A percentile compares a stretch with the other conserved stretches of the same genome.
These are phyloP conservation scores for Penicillium simplicissimum DNA, from an alignment of 495 filamentous ascomycete species.

Conservation along the genomic window DNA sequence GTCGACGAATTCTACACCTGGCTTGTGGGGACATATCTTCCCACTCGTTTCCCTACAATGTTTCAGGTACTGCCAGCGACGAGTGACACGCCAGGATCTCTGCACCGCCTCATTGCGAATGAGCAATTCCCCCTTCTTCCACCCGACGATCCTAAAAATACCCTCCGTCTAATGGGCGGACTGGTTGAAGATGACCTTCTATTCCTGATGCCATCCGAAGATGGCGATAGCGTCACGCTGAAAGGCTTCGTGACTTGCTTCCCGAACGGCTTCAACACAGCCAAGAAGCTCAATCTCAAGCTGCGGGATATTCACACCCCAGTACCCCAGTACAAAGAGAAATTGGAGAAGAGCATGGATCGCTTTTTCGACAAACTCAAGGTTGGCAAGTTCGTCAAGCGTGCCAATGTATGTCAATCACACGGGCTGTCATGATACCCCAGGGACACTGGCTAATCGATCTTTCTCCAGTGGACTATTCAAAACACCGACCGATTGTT, in stretches of 20 bases:
- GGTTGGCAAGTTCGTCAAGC: conserved; percentile 33
- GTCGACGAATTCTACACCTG: conserved; percentile 69
- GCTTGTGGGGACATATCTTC: conserved; percentile 61
- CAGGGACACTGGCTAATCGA: neutral
- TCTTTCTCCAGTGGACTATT: conserved; percentile 12
- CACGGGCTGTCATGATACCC: no score
- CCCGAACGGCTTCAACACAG: conserved; percentile 66
- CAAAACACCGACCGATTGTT: conserved; percentile 15
- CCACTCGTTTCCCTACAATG: conserved; percentile 60
- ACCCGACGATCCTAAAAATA: conserved; percentile 2
- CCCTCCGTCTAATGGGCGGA: conserved; percentile 53
- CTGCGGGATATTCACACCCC: conserved; percentile 67
- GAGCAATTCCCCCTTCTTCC: conserved; percentile 14
- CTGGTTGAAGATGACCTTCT: conserved; percentile 74
- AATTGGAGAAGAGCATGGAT: conserved; percentile 72
- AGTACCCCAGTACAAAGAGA: conserved; percentile 64
- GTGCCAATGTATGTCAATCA: conserved; percentile 50
- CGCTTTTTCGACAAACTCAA: conserved; percentile 57
- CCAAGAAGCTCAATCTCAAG: conserved; percentile 59
- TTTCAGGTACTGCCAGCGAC: conserved; percentile 40
- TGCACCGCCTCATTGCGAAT: conserved; percentile 10
- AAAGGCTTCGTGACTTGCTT: conserved; percentile 68
- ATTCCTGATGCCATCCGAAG: conserved; percentile 55
- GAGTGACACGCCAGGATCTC: neutral
- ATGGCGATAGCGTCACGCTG: conserved; percentile 49